These are phyloP conservation scores for Colletotrichum sp. DNA, from an alignment of 2,329 filamentous ascomycete species.

Conservation along the genomic window DNA sequence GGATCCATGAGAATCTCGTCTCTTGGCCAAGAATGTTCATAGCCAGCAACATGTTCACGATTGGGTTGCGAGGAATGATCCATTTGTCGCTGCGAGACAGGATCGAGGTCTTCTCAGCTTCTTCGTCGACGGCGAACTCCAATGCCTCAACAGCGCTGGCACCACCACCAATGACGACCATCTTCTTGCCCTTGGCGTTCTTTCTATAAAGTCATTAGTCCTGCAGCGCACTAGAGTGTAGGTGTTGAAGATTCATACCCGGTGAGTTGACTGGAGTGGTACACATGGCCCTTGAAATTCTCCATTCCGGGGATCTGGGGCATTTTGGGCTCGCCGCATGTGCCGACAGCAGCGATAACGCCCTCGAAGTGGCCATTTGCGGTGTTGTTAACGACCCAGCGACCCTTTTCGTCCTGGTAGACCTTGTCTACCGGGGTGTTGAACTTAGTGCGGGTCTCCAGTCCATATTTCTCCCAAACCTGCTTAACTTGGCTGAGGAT, in stretches of 20 bases:
- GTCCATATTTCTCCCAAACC: conserved; percentile 77
- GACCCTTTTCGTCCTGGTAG: conserved; percentile 69
- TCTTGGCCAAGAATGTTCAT: conserved; percentile 83
- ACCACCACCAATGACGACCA: conserved; percentile 79
- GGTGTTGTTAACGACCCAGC: conserved; percentile 80
- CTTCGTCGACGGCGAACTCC: conserved; percentile 74
- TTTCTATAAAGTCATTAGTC: conserved; percentile 51
- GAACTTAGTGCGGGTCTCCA: conserved; percentile 75
- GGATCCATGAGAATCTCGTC: conserved; percentile 77
- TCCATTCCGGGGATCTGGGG: conserved; percentile 74
- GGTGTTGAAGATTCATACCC: conserved; percentile 40
- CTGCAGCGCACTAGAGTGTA: fast-evolving
- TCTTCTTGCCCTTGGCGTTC: conserved; percentile 73
- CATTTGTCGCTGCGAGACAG: conserved; percentile 83
- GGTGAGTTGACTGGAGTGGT: conserved; percentile 78
- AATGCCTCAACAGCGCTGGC: conserved; percentile 84
- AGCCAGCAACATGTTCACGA: conserved; percentile 76
- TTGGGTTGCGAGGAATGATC: conserved; percentile 82
- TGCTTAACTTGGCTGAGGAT: conserved; percentile 75
- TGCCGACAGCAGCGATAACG: conserved; percentile 78
- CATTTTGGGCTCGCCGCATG: conserved; percentile 80
- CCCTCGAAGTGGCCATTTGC: conserved; percentile 78
- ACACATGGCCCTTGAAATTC: conserved; percentile 73
- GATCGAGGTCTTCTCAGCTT: conserved; percentile 73
- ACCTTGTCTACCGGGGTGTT: conserved; percentile 72